Conservation (phyloP, 257 asterid species). For the Cynanchum wilfordii region DNA sequence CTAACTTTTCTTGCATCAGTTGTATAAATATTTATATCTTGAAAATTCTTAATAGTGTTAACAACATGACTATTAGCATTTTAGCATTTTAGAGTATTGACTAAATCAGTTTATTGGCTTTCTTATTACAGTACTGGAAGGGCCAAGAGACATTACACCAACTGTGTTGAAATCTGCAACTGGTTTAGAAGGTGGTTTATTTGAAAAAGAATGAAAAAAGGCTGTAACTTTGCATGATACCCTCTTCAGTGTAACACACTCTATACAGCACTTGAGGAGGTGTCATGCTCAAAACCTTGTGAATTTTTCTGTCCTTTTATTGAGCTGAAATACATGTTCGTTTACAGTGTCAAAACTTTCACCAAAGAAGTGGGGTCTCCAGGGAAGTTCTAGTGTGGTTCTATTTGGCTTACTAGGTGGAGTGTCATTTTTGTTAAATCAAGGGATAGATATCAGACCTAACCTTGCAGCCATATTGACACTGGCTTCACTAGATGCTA, state of each 20-base stretch:
- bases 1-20: neutral
- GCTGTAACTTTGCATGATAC: neutral
- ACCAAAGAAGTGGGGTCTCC: conserved; percentile 96
- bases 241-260: neutral
- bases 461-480: conserved; percentile 71
- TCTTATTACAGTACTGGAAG: conserved; percentile 68
- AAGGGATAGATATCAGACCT: conserved; percentile 89
- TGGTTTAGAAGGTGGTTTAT: conserved; percentile 57
- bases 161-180: conserved; percentile 67
- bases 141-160: conserved; percentile 88
- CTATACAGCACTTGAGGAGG: neutral
- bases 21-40: neutral
- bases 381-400: conserved; percentile 68
- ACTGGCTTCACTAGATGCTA: conserved; percentile 63
- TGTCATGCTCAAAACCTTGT: neutral
- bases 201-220: neutral
- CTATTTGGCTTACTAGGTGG: conserved; percentile 63
- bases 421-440: conserved; percentile 59
- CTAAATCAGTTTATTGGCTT: neutral
- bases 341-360: conserved; percentile 76
- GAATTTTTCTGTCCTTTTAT: conserved; percentile 4
- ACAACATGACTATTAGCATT: neutral
- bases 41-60: neutral
- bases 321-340: conserved; percentile 4
- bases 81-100: conserved; percentile 4